Evolutionary conservation across 768 basidiomycete genomes (phyloP).

Genomic region (Podaxis carcinomalis): DNA sequence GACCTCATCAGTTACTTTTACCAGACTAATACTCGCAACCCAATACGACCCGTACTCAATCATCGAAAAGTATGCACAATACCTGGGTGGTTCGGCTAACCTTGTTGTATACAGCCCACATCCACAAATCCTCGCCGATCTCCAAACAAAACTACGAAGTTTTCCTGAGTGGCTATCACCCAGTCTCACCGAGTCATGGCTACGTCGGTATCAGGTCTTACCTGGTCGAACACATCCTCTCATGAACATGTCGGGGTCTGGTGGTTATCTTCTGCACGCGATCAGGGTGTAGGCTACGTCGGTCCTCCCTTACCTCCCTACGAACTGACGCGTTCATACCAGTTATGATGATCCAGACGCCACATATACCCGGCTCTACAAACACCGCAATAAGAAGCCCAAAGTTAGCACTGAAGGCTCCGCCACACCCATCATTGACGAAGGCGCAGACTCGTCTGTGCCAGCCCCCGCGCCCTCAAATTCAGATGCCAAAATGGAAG

Average conservation of each 20-base stretch:
- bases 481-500: background rate
- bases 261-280: slow-evolving; percentile 81
- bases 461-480: background rate
- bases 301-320: background rate
- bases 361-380: slow-evolving; percentile 45
- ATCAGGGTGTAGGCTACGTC: slow-evolving; percentile 68
- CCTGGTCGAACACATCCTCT: slow-evolving; percentile 95
- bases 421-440: slow-evolving; percentile 1
- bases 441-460: background rate
- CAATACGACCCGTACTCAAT: slow-evolving; percentile 85
- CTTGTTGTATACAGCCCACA: slow-evolving; percentile 83
- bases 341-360: slow-evolving; percentile 69
- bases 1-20: slow-evolving; percentile 22
- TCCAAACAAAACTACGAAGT: slow-evolving; percentile 67
- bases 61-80: slow-evolving; percentile 66
- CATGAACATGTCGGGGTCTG: slow-evolving; percentile 87
- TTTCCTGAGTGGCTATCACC: slow-evolving; percentile 70
- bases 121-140: slow-evolving; percentile 65
- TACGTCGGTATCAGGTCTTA: slow-evolving; percentile 88
- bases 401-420: slow-evolving; percentile 16
- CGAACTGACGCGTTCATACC: background rate
- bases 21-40: slow-evolving; percentile 68
- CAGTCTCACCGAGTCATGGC: slow-evolving; percentile 80
- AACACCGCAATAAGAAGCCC: slow-evolving; percentile 37
- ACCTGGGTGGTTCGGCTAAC: slow-evolving; percentile 80